A percentile compares a stretch with the other conserved stretches of the same genome.
phyloP scores from a whole-genome alignment of 2,329 filamentous ascomycete species.

The Aspergillus costaricaensis region DNA sequence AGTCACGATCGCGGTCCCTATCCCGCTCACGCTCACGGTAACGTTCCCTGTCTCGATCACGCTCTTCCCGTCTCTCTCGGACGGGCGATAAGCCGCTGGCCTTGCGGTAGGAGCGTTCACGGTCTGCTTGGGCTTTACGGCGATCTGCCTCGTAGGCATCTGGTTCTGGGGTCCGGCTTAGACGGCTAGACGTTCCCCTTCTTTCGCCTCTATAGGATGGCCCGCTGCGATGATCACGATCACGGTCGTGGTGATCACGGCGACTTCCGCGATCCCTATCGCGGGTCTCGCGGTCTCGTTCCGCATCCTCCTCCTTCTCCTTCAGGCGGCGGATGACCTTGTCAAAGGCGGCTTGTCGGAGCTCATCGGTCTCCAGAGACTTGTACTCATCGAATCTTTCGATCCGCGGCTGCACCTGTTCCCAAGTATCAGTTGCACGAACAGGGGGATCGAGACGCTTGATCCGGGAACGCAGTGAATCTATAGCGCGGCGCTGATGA shows the following conservation, averaged over 20 bases:
- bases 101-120: slow-evolving; percentile 91
- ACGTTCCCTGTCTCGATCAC: slow-evolving; percentile 45
- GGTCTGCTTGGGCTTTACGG: slow-evolving; percentile 87
- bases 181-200: slow-evolving; percentile 52
- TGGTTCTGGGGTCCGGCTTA: slow-evolving; percentile 84
- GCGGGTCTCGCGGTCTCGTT: slow-evolving; percentile 58
- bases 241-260: slow-evolving; percentile 57
- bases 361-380: slow-evolving; percentile 78
- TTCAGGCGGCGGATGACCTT: slow-evolving; percentile 88
- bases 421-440: slow-evolving; percentile 76
- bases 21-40: slow-evolving; percentile 44
- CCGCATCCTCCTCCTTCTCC: slow-evolving; percentile 83
- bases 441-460: slow-evolving; percentile 90
- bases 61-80: slow-evolving; percentile 41
- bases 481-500: slow-evolving; percentile 79
- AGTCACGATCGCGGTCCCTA: slow-evolving; percentile 40
- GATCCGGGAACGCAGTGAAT: slow-evolving; percentile 80
- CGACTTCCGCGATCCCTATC: slow-evolving; percentile 47
- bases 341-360: slow-evolving; percentile 81
- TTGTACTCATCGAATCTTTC: slow-evolving; percentile 82
- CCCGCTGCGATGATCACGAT: slow-evolving; percentile 59
- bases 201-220: slow-evolving; percentile 39
- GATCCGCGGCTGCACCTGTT: slow-evolving; percentile 78
- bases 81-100: slow-evolving; percentile 62
- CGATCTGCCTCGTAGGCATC: slow-evolving; percentile 96